A percentile compares a stretch with the other conserved stretches of the same genome.
phyloP scores from a whole-genome alignment of 139 green algal genomes.

The Gonium pectorale region DNA sequence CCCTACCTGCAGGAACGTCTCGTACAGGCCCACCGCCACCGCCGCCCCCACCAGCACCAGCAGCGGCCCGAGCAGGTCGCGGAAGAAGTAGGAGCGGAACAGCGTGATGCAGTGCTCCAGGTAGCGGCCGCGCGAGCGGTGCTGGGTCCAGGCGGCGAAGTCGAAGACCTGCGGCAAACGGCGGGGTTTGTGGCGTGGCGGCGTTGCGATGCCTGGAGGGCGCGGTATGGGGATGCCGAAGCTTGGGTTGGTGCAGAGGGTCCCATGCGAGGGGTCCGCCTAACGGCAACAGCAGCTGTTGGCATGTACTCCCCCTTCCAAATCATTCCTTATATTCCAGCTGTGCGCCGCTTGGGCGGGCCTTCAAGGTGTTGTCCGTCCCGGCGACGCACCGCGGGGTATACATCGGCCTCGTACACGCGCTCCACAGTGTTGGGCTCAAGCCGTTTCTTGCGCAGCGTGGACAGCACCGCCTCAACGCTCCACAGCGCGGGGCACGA shows the following conservation, averaged over 20 bases:
- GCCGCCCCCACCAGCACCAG: conserved; percentile 30
- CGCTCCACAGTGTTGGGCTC: conserved; percentile 37
- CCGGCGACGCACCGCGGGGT: conserved; percentile 7
- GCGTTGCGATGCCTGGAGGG: too few relatives aligned
- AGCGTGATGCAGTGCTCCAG: conserved; percentile 55
- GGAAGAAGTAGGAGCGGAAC: conserved; percentile 51
- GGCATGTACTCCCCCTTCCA: too few relatives aligned
- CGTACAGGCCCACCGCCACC: conserved; percentile 22
- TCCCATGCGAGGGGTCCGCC: too few relatives aligned
- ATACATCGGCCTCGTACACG: conserved; percentile 42
- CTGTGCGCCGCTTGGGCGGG: background rate
- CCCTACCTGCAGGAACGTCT: background rate
- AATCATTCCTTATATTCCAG: too few relatives aligned
- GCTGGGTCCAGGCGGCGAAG: conserved; percentile 36
- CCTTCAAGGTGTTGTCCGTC: too few relatives aligned
- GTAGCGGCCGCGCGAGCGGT: conserved; percentile 54
- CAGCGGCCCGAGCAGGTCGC: conserved; percentile 42
- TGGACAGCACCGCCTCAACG: conserved; percentile 9
- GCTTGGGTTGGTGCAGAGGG: too few relatives aligned
- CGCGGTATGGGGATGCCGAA: too few relatives aligned
- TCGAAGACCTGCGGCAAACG: conserved; percentile 40
- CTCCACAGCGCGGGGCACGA: conserved; percentile 6
- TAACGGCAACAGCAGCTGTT: too few relatives aligned
- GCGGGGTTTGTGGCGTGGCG: too few relatives aligned
- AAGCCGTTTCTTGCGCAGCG: background rate